Percentiles rank a stretch among this genome's conserved stretches.
phyloP scores from a whole-genome alignment of 139 green algal genomes.

The Ostreobium quekettii region DNA sequence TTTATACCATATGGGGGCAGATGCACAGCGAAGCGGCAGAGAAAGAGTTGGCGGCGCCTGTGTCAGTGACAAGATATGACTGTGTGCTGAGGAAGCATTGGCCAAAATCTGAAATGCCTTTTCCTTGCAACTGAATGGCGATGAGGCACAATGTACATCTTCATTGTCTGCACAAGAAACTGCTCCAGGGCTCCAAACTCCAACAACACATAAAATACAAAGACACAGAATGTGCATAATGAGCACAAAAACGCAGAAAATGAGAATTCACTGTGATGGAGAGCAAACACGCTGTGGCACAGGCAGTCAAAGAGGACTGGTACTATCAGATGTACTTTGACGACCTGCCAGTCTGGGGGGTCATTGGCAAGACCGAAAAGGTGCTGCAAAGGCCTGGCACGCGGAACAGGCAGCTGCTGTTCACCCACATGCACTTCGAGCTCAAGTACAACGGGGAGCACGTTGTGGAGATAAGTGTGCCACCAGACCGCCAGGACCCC shows the following conservation, averaged over 20 bases:
- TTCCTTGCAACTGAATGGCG: no score
- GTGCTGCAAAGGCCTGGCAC: background rate
- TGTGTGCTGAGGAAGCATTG: no score
- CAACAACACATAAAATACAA: background rate
- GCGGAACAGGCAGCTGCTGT: slow-evolving; percentile 40
- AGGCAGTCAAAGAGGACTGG: slow-evolving; percentile 55
- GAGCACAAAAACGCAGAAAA: background rate
- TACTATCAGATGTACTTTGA: slow-evolving; percentile 84
- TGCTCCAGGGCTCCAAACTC: no score
- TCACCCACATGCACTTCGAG: slow-evolving; percentile 87
- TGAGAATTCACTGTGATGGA: background rate
- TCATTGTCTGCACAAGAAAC: no score
- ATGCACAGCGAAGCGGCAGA: no score
- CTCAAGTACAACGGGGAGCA: slow-evolving; percentile 69
- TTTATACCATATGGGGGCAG: no score
- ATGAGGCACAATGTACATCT: no score
- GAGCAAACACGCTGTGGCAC: slow-evolving; percentile 16
- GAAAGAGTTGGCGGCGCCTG: no score
- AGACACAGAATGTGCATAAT: background rate
- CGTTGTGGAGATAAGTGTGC: slow-evolving; percentile 88
- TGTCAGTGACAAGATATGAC: no score
- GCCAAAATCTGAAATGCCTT: no score
- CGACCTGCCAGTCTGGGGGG: slow-evolving; percentile 93
- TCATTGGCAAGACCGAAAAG: slow-evolving; percentile 66
- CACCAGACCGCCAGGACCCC: slow-evolving; percentile 53